Evolutionary conservation across 164 flowering plant genomes (phyloP), one percentile per base, ranked within the genome.

Genomic region (Tetrastigma voinierianum): DNA sequence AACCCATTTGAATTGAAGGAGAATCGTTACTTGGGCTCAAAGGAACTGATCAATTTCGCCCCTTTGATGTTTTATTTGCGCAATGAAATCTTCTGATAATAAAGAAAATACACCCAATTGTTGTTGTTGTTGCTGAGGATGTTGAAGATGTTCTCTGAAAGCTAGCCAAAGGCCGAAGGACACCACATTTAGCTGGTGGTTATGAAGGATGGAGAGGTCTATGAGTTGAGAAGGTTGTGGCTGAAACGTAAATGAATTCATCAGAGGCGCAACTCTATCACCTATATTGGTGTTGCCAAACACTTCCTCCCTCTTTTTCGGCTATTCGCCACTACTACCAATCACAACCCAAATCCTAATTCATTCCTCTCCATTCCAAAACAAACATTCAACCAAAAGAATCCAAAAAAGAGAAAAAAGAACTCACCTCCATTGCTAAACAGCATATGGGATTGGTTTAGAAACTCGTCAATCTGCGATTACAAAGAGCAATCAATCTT

Each of bases 21-120:
- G n/a, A n/a, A n/a, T n/a, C n/a, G n/a, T n/a, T 71, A 91, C 97
- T 95, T 91, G 97, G 73, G 86, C 70, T 70, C 76, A 84, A 24
- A 91, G 86, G 62, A 86, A 82, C 67, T 84, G 89, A 55, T 87
- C 87, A 21, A 91, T 67, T 77, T 91, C 97, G 12, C 87, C 90
- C 9, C 83, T 68, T 24, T 89, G 97, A 46, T 82, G 85, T 61
- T 81, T 89, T 67, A 91, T 76, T 68, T 81, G 88, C 20, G 66
- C 12, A 15, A 83, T 59, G 19, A 89, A 66, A 57, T 86, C 90
- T 11, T n/a, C n/a, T n/a, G n/a, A n/a, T n/a, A n/a, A n/a, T n/a
- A n/a, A n/a, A n/a, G n/a, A n/a, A n/a, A n/a, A 66, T 2, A 76
- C 23, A 46, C 65, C 15, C 2, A 82, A 69, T 1, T 70, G 65